These are phyloP conservation scores for Talaromyces funiculosus DNA, from an alignment of 2,329 filamentous ascomycete species.

Conservation along the genomic window DNA sequence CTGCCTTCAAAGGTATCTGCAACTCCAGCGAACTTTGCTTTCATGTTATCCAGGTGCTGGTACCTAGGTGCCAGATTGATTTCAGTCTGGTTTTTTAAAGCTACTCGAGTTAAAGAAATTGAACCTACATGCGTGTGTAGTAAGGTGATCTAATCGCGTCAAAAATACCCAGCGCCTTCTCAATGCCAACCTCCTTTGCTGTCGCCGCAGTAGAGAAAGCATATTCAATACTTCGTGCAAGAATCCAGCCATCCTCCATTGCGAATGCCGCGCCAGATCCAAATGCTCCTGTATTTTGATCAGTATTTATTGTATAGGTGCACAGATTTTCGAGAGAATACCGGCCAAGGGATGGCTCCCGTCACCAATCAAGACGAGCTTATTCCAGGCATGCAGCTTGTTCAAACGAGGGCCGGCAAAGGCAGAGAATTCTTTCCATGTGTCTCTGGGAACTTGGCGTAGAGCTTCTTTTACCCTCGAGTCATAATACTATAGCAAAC, in stretches of 20 bases:
- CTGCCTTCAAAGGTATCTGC: constrained; percentile 23
- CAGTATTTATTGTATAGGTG: neutral
- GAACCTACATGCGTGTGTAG: constrained; percentile 31
- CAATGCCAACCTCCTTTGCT: constrained; percentile 15
- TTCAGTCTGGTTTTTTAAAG: no score
- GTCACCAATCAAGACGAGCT: constrained; percentile 50
- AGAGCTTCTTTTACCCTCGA: constrained; percentile 38
- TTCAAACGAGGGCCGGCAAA: constrained; percentile 44
- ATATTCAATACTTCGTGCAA: constrained; percentile 30
- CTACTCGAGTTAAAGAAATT: no score
- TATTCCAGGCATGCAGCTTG: constrained; percentile 38
- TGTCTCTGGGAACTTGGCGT: constrained; percentile 30
- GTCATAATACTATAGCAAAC: constrained; percentile 34
- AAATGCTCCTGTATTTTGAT: constrained; percentile 29
- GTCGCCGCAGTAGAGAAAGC: constrained; percentile 10
- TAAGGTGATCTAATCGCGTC: constrained; percentile 36
- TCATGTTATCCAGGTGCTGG: constrained; percentile 9
- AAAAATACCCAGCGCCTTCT: constrained; percentile 30
- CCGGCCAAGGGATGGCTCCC: constrained; percentile 52
- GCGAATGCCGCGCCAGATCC: constrained; percentile 35
- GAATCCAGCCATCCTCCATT: constrained; percentile 40
- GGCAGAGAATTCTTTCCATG: constrained; percentile 46
- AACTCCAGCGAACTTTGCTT: constrained; percentile 14
- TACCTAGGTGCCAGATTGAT: neutral
- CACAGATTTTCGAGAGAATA: neutral